These are phyloP conservation scores for Cutaneotrichosporon sp. DNA, from an alignment of 1,284 basidiomycete genomes.

Conservation along the genomic window DNA sequence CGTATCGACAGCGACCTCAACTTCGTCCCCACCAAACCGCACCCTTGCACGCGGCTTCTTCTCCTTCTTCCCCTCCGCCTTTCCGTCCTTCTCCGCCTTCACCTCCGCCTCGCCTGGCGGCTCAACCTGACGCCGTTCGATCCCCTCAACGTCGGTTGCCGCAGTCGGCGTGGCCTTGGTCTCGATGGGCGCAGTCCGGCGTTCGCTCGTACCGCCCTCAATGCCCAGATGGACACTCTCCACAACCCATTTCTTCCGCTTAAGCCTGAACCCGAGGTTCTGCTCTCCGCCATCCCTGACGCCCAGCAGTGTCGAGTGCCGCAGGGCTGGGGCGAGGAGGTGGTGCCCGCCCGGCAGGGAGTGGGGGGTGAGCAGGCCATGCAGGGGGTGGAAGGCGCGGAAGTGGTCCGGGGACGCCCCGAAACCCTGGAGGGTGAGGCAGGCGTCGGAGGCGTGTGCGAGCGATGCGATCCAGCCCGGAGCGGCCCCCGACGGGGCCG, in stretches of 20 bases:
- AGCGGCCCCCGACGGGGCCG: neutral
- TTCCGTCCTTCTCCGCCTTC: neutral
- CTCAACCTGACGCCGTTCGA: too few species aligned
- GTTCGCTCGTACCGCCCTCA: constrained; percentile 83
- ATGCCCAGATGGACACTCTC: constrained; percentile 91
- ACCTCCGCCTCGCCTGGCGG: too few species aligned
- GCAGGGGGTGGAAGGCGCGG: constrained; percentile 69
- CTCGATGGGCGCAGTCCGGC: constrained; percentile 56
- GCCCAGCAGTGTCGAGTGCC: constrained; percentile 69
- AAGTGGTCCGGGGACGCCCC: constrained; percentile 51
- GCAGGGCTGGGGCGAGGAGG: constrained; percentile 66
- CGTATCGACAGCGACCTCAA: neutral
- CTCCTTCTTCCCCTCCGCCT: constrained; percentile 16
- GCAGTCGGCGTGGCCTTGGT: neutral
- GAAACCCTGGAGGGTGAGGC: constrained; percentile 71
- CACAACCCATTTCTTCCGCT: constrained; percentile 75
- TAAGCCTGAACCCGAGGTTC: constrained; percentile 91
- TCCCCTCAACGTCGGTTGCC: neutral
- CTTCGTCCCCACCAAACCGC: constrained; percentile 31
- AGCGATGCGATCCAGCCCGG: constrained; percentile 67
- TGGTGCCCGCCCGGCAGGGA: constrained; percentile 65
- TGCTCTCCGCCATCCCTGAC: constrained; percentile 62
- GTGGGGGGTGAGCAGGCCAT: constrained; percentile 73
- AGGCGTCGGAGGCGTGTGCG: constrained; percentile 71
- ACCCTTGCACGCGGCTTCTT: constrained; percentile 35